These are phyloP conservation scores for Entomortierella chlamydospora DNA, from an alignment of 192 early-diverging fungal species.

Conservation along the genomic window DNA sequence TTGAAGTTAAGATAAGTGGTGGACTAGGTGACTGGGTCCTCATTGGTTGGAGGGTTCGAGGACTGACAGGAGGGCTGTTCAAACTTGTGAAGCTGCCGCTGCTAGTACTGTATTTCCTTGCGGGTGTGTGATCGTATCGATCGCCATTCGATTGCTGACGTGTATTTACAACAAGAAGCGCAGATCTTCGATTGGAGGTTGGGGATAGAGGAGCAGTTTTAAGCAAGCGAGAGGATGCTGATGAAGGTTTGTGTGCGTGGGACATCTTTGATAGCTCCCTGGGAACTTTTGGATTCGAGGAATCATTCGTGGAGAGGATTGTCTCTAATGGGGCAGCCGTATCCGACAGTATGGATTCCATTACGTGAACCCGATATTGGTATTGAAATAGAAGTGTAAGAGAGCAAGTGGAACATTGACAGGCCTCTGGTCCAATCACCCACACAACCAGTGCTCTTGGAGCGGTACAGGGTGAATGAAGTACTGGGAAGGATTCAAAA, in stretches of 20 bases:
- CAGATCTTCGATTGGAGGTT: constrained; percentile 19
- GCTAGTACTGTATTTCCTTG: constrained; percentile 8
- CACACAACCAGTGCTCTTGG: not conserved
- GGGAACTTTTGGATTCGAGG: not conserved
- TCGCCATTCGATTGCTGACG: constrained; percentile 1
- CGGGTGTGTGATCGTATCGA: not conserved
- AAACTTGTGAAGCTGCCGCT: constrained; percentile 1
- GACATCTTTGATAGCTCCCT: not conserved
- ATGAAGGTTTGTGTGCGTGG: not conserved
- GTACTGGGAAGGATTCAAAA: not conserved
- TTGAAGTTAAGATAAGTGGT: constrained; percentile 10
- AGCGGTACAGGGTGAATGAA: not conserved
- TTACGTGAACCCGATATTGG: not conserved
- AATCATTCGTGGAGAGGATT: not conserved
- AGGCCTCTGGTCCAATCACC: not conserved
- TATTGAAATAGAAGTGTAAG: not conserved
- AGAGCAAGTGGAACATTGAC: not conserved
- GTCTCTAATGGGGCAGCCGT: not conserved
- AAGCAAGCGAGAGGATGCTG: constrained; percentile 1
- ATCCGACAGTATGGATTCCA: not conserved
- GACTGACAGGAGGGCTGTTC: constrained; percentile 12
- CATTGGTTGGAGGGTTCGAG: not conserved
- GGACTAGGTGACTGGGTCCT: constrained; percentile 12
- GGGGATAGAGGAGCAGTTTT: constrained; percentile 15
- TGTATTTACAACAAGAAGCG: not conserved